These are phyloP conservation scores for Dryas alaskensis DNA, from an alignment of 306 rosid species.

Conservation along the genomic window DNA sequence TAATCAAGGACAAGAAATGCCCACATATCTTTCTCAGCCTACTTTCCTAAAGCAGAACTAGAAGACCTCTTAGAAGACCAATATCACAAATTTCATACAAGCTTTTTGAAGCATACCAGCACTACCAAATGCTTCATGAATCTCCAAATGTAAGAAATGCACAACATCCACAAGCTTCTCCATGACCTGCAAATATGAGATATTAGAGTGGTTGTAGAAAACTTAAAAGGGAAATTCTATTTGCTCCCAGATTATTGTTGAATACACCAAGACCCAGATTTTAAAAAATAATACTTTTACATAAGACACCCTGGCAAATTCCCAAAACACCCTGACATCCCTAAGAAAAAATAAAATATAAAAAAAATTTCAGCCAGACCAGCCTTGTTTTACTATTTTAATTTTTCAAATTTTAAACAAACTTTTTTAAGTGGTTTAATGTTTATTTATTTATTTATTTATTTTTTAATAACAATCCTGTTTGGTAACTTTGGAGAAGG, in stretches of 20 bases:
- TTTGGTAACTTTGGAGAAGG: background rate
- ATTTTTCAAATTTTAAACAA: background rate
- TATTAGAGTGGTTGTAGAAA: slow-evolving; percentile 18
- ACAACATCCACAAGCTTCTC: slow-evolving; percentile 88
- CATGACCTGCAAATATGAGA: slow-evolving; percentile 74
- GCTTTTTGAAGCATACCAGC: slow-evolving; percentile 63
- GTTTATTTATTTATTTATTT: background rate
- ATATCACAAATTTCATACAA: slow-evolving; percentile 23
- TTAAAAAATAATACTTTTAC: background rate
- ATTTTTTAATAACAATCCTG: background rate
- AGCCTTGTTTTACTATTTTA: background rate
- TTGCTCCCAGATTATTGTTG: background rate
- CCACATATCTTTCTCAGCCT: background rate
- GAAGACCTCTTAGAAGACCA: slow-evolving; percentile 10
- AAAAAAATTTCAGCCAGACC: background rate
- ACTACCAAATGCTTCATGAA: slow-evolving; percentile 82
- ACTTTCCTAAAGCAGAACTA: background rate
- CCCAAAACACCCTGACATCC: background rate
- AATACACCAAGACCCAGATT: background rate
- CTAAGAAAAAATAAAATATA: background rate
- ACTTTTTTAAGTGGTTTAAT: background rate
- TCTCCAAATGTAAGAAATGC: slow-evolving; percentile 83
- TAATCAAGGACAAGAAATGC: background rate
- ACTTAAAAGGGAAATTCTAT: background rate
- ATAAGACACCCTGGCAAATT: background rate